Conservation (phyloP, 2,329 filamentous ascomycete species). For the Juglanconis oblonga region DNA sequence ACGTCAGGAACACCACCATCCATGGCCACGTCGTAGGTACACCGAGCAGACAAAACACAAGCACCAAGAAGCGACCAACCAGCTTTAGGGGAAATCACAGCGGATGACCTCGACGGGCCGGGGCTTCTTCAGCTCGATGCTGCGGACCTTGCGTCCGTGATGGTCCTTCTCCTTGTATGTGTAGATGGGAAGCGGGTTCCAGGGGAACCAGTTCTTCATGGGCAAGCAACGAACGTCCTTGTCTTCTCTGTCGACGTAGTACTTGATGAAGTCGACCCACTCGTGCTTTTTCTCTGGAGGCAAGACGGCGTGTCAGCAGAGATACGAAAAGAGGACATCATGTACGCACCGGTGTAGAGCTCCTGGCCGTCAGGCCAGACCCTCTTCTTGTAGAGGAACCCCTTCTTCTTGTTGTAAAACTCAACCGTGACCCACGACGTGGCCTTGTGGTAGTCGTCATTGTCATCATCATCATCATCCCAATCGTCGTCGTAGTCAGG, state of each 20-base stretch:
- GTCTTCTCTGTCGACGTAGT: constrained; percentile 10
- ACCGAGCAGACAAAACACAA: too few species aligned
- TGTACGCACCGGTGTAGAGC: constrained; percentile 13
- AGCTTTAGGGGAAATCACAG: constrained; percentile 12
- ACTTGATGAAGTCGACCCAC: constrained; percentile 14
- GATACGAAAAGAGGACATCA: neutral
- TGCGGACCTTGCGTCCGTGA: constrained; percentile 3
- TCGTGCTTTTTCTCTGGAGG: constrained; percentile 7
- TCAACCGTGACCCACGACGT: constrained; percentile 1
- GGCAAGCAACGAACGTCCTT: constrained; percentile 12
- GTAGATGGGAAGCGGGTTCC: constrained; percentile 11
- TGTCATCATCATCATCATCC: neutral
- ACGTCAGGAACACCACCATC: too few species aligned
- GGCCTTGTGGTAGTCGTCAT: constrained; percentile 2
- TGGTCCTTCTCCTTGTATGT: constrained; percentile 8
- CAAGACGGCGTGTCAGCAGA: neutral
- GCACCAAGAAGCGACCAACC: neutral
- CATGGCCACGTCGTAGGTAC: too few species aligned
- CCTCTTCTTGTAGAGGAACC: constrained; percentile 6
- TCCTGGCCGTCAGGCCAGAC: constrained; percentile 18
- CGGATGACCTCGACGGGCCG: constrained; percentile 16
- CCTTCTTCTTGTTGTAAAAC: constrained; percentile 1
- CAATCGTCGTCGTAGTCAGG: neutral
- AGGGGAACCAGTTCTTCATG: constrained; percentile 15
- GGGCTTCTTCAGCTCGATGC: constrained; percentile 10